A percentile compares a stretch with the other conserved stretches of the same genome.
Evolutionary conservation across 805 yeast genomes (phyloP).

Genomic region (Saccharomycopsis malanga): DNA sequence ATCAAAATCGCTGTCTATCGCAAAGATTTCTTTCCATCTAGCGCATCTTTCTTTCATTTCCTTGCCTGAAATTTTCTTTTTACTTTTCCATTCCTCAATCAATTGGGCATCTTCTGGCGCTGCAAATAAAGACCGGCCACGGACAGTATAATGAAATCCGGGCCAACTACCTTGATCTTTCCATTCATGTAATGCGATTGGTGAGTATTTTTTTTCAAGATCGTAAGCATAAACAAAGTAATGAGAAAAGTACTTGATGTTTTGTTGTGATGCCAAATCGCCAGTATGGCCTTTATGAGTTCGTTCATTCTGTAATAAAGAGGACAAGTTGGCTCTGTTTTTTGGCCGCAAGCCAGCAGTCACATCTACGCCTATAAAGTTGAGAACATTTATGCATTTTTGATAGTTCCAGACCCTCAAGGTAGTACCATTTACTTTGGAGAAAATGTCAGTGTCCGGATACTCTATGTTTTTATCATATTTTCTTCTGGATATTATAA

Average conservation of each 20-base stretch:
- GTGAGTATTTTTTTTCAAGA: constrained; percentile 7
- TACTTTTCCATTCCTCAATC: background rate
- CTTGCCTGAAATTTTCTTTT: background rate
- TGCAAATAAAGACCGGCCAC: constrained; percentile 9
- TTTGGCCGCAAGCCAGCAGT: background rate
- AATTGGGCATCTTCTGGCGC: background rate
- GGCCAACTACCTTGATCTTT: constrained; percentile 2
- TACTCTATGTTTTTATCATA: constrained; percentile 9
- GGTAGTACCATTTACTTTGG: constrained; percentile 10
- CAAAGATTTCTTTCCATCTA: background rate
- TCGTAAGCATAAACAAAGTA: constrained; percentile 13
- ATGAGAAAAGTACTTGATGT: constrained; percentile 8
- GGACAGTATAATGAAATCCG: constrained; percentile 1
- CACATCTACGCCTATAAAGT: constrained; percentile 8
- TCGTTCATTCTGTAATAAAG: constrained; percentile 6
- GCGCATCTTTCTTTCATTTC: background rate
- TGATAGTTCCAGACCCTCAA: constrained; percentile 14
- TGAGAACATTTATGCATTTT: constrained; percentile 6
- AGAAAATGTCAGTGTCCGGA: constrained; percentile 13
- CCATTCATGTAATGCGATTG: constrained; percentile 17
- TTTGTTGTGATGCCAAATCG: background rate
- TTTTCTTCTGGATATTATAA: constrained; percentile 15
- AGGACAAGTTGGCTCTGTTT: background rate
- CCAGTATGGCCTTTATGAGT: background rate
- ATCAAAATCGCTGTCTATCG: constrained; percentile 3